Evolutionary conservation across 176 grass and related monocot genomes (phyloP).

Genomic region (Musa troglodytarum): DNA sequence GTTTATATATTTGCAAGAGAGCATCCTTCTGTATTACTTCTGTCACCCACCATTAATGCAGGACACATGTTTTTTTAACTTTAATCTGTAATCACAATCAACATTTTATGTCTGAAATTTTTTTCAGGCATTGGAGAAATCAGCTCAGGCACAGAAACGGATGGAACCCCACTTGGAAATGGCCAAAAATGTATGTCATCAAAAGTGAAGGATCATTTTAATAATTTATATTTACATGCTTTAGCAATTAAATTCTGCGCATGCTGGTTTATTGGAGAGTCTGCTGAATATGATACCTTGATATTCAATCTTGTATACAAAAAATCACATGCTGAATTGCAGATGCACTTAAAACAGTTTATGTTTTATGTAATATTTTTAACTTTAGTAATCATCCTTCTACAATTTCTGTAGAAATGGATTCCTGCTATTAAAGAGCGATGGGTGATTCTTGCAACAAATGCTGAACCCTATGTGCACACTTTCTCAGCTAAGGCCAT

Average conservation of each 20-base stretch:
- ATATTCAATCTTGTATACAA: neutral
- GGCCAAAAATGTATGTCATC: constrained; percentile 16
- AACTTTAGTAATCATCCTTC: neutral
- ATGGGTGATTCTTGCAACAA: neutral
- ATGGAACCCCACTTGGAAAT: constrained; percentile 26
- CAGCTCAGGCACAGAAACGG: constrained; percentile 57
- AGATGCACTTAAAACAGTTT: constrained; percentile 1
- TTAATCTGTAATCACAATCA: neutral
- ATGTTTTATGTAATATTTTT: neutral
- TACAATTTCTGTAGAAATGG: constrained; percentile 11
- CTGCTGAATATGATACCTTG: neutral
- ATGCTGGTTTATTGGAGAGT: neutral
- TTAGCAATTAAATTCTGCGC: neutral
- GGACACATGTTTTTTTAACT: neutral
- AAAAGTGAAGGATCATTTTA: neutral
- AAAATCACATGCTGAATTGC: neutral
- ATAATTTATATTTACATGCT: constrained; percentile 1
- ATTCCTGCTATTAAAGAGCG: constrained; percentile 16
- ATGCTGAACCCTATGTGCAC: constrained; percentile 2
- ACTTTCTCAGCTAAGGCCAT: neutral
- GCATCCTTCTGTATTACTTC: constrained; percentile 4
- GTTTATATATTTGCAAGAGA: constrained; percentile 1
- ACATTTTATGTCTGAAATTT: neutral
- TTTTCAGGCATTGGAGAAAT: constrained; percentile 63
- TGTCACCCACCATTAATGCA: constrained; percentile 7